Conservation (phyloP, 2,329 filamentous ascomycete genomes). For the Blastomyces parvus region DNA sequence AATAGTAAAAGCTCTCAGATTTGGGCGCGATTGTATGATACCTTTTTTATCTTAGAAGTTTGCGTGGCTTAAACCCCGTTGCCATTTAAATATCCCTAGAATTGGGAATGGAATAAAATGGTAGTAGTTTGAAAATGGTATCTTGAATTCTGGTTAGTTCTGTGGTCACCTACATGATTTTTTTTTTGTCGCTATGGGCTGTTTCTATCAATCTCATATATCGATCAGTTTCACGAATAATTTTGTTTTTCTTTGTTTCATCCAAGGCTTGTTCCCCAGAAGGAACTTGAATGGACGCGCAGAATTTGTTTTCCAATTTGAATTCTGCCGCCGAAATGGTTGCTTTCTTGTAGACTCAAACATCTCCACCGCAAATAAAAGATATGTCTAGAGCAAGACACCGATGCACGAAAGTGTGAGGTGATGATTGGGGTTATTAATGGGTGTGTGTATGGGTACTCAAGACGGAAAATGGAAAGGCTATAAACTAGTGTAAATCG, state of each 20-base stretch:
- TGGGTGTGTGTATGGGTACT: neutral
- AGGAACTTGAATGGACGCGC: neutral
- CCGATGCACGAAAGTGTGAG: neutral
- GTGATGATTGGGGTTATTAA: neutral
- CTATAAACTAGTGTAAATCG: constrained; percentile 1
- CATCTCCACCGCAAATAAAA: neutral
- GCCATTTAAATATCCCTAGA: neutral
- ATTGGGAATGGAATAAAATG: neutral
- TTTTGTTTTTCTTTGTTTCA: neutral
- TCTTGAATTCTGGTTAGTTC: neutral
- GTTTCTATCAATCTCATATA: neutral
- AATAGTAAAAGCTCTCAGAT: neutral
- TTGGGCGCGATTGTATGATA: neutral
- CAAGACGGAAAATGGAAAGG: neutral
- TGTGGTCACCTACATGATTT: neutral
- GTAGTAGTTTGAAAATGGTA: neutral
- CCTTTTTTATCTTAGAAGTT: neutral
- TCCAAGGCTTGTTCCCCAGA: neutral
- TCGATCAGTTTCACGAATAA: neutral
- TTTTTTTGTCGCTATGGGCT: neutral
- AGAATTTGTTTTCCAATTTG: neutral
- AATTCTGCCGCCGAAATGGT: neutral
- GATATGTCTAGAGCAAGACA: neutral
- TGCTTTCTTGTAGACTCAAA: neutral
- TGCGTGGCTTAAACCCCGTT: neutral